Base-by-base conservation (phyloP, 768 basidiomycete species). In the Podaxis mareebaensis region DNA sequence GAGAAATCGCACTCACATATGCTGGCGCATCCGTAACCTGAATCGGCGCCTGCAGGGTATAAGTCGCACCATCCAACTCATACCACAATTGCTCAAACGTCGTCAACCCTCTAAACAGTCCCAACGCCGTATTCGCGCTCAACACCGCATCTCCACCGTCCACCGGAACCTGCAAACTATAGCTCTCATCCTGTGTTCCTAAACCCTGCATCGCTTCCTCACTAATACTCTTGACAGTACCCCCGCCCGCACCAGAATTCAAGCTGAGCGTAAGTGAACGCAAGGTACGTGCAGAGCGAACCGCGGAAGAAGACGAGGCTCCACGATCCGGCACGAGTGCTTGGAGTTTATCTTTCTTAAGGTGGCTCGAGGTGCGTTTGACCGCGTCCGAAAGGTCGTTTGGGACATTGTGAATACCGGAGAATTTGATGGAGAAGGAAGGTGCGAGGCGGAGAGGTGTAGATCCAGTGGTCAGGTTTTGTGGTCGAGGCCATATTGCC, bases 21-120 rank as follows among this genome's bases (percentile, higher is more conserved):
- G 83, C 84, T 24, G 90, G 90, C 11, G 80, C 71, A 71, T 92
- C 91, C 13, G 69, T 67, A 61, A 92, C 88, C 24, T 78, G 72
- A 52, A 89, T 75, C 0, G 89, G 89, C 1, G 85, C 85, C 33
- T 82, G 72, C 10, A 84, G 69, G 2, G 84, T 83, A 70, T 89
- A 91, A 0, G 78, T 80, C 26, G 75, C 75, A n/a, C 79, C 81
- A 26, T 78, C 70, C 65, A 76, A 72, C 59, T 82, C 75, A 70
- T 90, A 92, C 82, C 89, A 89, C 28, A 92, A 70, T 69, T 89
- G 88, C 22, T 76, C 76, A 71, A 94, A 93, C 3, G 91, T 93
- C 3, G 90, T 87, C 67, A 93, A 71, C 10, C 91, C 92, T 63
- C 91, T 77, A 69, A 88, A 83, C 54, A 92, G 71, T 0, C 91